Conservation (phyloP, 2,329 filamentous ascomycete genomes). For the Pestalotiopsis sp. region DNA sequence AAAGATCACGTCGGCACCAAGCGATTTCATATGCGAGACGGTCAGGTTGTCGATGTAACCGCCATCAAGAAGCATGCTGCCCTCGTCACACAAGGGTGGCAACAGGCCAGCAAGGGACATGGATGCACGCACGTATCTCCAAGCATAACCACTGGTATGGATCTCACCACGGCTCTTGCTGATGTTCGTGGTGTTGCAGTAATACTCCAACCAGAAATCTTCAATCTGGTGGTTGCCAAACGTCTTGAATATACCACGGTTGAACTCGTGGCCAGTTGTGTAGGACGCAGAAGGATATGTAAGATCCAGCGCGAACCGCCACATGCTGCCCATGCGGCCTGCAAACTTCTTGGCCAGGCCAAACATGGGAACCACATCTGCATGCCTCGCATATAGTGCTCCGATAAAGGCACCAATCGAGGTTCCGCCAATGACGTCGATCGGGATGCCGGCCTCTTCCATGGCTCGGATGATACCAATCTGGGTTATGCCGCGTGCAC, state of each 20-base stretch:
- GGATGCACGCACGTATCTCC: constrained; percentile 93
- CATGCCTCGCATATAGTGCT: constrained; percentile 91
- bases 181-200: constrained; percentile 99
- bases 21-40: constrained; percentile 93
- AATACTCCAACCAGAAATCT: constrained; percentile 98
- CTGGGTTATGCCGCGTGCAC: constrained; percentile 88
- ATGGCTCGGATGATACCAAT: constrained; percentile 93
- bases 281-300: constrained; percentile 97
- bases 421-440: constrained; percentile 93
- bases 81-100: constrained; percentile 94
- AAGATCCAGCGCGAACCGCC: constrained; percentile 94
- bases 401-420: constrained; percentile 97
- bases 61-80: constrained; percentile 93
- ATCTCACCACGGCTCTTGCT: constrained; percentile 90
- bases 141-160: constrained; percentile 95
- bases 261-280: constrained; percentile 98
- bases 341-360: constrained; percentile 96
- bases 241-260: constrained; percentile 97
- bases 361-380: constrained; percentile 95
- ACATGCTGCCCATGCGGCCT: constrained; percentile 98
- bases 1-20: constrained; percentile 93
- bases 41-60: constrained; percentile 98
- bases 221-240: constrained; percentile 97
- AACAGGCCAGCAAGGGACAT: constrained; percentile 95
- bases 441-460: constrained; percentile 94